Evolutionary conservation across 2,329 filamentous ascomycete genomes (phyloP).

Genomic region (Penicillium sp.): DNA sequence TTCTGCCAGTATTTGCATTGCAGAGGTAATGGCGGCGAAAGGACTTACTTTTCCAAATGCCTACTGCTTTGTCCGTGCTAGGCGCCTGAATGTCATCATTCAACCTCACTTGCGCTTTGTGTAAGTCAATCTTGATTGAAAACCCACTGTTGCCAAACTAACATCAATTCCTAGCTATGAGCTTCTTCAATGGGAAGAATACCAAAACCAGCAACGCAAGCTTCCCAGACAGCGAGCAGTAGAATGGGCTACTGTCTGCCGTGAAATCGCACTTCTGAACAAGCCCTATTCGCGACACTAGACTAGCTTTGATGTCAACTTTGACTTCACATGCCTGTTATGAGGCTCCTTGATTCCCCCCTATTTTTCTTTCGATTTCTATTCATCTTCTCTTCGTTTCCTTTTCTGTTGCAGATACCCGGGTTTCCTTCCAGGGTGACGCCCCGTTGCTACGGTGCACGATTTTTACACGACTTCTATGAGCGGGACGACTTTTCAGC

Average conservation of each 20-base stretch:
- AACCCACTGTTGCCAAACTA: not conserved
- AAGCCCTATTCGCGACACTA: slow-evolving; percentile 74
- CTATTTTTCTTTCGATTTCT: not conserved
- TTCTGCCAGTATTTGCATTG: slow-evolving; percentile 96
- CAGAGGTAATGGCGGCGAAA: slow-evolving; percentile 89
- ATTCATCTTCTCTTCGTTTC: not conserved
- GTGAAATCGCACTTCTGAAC: slow-evolving; percentile 95
- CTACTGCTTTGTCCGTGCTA: slow-evolving; percentile 93
- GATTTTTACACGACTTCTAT: slow-evolving; percentile 22
- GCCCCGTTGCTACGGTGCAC: slow-evolving; percentile 14
- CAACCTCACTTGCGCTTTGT: slow-evolving; percentile 94
- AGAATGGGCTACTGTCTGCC: slow-evolving; percentile 84
- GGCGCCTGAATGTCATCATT: slow-evolving; percentile 94
- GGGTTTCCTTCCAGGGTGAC: not conserved
- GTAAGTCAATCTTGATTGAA: slow-evolving; percentile 40
- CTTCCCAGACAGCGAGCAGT: slow-evolving; percentile 69
- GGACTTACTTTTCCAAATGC: slow-evolving; percentile 83
- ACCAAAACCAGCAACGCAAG: slow-evolving; percentile 57
- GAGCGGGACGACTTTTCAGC: slow-evolving; percentile 14
- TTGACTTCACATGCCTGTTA: slow-evolving; percentile 3
- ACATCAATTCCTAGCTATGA: slow-evolving; percentile 59
- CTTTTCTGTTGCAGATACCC: not conserved
- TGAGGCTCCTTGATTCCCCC: not conserved
- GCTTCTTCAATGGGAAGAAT: slow-evolving; percentile 92
- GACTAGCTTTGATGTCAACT: not conserved